Conservation (phyloP, 2,329 filamentous ascomycete species). For the Diaporthe sp. region DNA sequence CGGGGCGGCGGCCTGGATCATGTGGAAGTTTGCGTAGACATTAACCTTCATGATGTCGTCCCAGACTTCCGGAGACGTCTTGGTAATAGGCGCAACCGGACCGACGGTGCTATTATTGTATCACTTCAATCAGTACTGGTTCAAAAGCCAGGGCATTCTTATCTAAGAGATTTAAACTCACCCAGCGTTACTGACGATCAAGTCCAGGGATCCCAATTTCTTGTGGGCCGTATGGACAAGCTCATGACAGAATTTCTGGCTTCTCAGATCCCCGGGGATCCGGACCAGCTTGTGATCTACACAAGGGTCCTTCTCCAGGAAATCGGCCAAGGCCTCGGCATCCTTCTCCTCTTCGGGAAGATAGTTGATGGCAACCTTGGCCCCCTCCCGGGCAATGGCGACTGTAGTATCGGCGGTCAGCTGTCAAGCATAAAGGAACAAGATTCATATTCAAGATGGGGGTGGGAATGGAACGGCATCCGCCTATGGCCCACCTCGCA, state of each 20-base stretch:
- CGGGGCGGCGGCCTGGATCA: neutral
- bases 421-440: neutral
- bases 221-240: neutral
- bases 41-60: conserved; percentile 22
- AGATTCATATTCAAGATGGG: neutral
- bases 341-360: conserved; percentile 17
- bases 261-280: conserved; percentile 8
- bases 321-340: neutral
- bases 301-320: neutral
- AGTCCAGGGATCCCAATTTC: neutral
- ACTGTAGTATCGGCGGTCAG: neutral
- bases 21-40: conserved; percentile 10
- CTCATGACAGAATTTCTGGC: neutral
- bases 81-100: neutral
- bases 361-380: conserved; percentile 21
- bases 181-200: conserved; percentile 13
- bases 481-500: too few species aligned
- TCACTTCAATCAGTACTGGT: neutral
- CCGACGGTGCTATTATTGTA: neutral
- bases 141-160: neutral
- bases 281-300: neutral
- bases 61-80: neutral
- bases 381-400: neutral
- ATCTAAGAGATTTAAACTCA: neutral
- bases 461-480: neutral